Conservation (phyloP, 805 yeast genomes). For the Pichia heedii region DNA sequence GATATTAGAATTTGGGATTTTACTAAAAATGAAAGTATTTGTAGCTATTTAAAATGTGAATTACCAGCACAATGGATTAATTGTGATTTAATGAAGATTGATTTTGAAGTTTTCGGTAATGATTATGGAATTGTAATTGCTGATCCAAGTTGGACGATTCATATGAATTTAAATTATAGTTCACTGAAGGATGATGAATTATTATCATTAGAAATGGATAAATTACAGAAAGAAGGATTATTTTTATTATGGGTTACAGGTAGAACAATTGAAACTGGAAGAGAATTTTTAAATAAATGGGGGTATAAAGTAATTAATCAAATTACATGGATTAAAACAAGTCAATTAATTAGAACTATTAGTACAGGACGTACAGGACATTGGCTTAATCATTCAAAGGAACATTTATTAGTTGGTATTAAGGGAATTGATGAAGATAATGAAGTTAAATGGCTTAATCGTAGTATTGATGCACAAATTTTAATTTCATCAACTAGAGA, state of each 20-base stretch:
- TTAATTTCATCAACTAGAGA: conserved; percentile 81
- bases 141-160: conserved; percentile 97
- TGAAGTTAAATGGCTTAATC: conserved; percentile 59
- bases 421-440: conserved; percentile 41
- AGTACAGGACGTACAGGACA: conserved; percentile 96
- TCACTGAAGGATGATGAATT: conserved; percentile 73
- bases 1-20: conserved; percentile 29
- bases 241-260: conserved; percentile 93
- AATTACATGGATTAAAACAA: conserved; percentile 83
- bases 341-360: conserved; percentile 79
- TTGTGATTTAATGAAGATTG: conserved; percentile 71
- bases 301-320: conserved; percentile 77
- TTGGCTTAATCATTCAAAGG: conserved; percentile 94
- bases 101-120: conserved; percentile 64
- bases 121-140: conserved; percentile 72
- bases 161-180: conserved; percentile 73
- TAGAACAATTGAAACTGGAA: conserved; percentile 81
- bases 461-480: conserved; percentile 61
- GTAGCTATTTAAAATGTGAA: conserved; percentile 16
- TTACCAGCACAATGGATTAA: conserved; percentile 75
- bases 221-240: conserved; percentile 76
- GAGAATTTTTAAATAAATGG: conserved; percentile 69
- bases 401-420: conserved; percentile 76
- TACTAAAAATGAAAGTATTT: conserved; percentile 40
- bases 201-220: conserved; percentile 51